Conservation (phyloP, 1,139 yeast genomes). For the Saccharomyces hybrid region DNA sequence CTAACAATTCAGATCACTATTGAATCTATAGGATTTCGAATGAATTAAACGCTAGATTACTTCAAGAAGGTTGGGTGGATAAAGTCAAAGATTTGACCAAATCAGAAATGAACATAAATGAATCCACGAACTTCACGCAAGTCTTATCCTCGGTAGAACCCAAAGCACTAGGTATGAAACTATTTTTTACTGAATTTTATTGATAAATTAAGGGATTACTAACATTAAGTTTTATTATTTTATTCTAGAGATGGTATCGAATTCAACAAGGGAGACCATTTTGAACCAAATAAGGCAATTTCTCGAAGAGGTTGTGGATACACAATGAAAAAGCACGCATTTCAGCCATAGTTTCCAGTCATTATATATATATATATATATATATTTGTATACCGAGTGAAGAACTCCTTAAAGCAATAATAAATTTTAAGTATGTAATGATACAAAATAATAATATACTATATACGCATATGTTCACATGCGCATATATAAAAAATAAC, state of each 20-base stretch:
- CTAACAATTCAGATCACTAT: constrained; percentile 8
- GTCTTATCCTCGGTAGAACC: constrained; percentile 52
- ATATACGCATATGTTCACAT: neutral
- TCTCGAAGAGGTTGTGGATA: constrained; percentile 42
- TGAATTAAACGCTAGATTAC: constrained; percentile 53
- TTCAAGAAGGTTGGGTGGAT: constrained; percentile 84
- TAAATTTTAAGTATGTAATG: neutral
- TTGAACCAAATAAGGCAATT: constrained; percentile 53
- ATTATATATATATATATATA: neutral
- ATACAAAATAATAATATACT: constrained; percentile 2
- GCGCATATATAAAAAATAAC: neutral
- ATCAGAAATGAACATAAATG: constrained; percentile 32
- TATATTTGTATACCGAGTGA: no score
- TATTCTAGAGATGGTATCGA: constrained; percentile 50
- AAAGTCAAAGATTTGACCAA: constrained; percentile 54
- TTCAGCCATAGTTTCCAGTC: neutral
- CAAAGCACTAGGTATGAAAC: constrained; percentile 47
- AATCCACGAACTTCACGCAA: constrained; percentile 44
- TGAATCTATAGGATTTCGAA: constrained; percentile 40
- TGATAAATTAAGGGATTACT: neutral
- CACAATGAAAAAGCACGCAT: constrained; percentile 14
- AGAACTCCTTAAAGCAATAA: neutral
- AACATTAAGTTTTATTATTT: constrained; percentile 5
- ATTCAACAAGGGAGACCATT: constrained; percentile 51
- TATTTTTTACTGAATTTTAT: constrained; percentile 1